Base-by-base conservation (phyloP, 441 rosid species). In the Rhodomyrtus psidioides region DNA sequence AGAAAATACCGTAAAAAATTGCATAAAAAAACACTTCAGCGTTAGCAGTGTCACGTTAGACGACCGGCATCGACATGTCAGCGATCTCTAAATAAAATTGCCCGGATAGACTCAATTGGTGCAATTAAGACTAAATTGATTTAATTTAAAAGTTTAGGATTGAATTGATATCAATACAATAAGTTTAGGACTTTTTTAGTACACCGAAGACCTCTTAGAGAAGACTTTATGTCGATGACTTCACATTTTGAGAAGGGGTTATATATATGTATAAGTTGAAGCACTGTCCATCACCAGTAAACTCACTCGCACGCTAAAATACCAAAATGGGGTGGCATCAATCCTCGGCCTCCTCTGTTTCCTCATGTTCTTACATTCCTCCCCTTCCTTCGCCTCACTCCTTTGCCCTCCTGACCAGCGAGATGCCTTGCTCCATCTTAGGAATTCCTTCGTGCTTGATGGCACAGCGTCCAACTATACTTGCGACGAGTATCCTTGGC, bases 401-500 rank as follows among this genome's bases (percentile, higher is more conserved):
- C 10, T 27, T 27, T 59, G 70, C 39, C 39, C 21, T 27, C 70
- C 39, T 15, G 7, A 14, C 5, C 39, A 59, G 0, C 8, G 1
- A 1, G 21, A 59, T 59, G 39, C 39, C 70, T 59, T 15, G 5
- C 70, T 59, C 70, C 4, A 6, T n/a, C 13, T 59, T 27, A 27
- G 7, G 9, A 27, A 60, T 15, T 15, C 70, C 70, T 28, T 60
- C 74, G 0, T 6, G 14, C 7, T 9, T 26, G 15, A 57, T 12
- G 5, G 3, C 13, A 4, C 1, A n/a, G 13, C 0, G n/a, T 1
- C 59, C 27, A 5, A 19, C n/a, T 53, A 6, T 53, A 6, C 15
- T 53, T 53, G 55, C 6, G 21, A 16, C 16, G 1, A 16, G 7
- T 16, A 16, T 53, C 2, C 5, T 6, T 4, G 5, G 24, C 2